These are phyloP conservation scores for Penicillium malachiteum DNA, from an alignment of 495 filamentous ascomycete species.

Conservation along the genomic window DNA sequence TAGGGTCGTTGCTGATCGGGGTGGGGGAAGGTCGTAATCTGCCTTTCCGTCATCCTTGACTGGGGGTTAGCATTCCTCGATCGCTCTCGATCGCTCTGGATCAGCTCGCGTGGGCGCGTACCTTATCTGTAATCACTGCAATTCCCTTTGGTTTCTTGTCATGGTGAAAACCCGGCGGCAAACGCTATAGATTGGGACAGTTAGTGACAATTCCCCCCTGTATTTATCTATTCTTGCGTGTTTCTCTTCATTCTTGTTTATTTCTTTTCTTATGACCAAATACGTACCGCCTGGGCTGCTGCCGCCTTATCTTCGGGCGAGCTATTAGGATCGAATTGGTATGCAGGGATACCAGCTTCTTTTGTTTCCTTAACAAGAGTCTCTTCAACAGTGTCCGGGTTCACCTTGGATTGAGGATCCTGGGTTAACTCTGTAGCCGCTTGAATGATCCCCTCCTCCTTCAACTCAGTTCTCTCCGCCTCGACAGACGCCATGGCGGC, in stretches of 20 bases:
- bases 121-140: slow-evolving; percentile 71
- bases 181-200: slow-evolving; percentile 36
- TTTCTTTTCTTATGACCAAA: not conserved
- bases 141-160: slow-evolving; percentile 64
- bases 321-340: slow-evolving; percentile 85
- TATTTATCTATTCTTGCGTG: not conserved
- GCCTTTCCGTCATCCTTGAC: slow-evolving; percentile 63
- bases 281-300: slow-evolving; percentile 72
- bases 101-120: slow-evolving; percentile 25
- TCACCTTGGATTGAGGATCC: slow-evolving; percentile 66
- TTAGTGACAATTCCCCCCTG: slow-evolving; percentile 9
- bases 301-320: slow-evolving; percentile 79
- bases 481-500: slow-evolving; percentile 41
- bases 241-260: not conserved
- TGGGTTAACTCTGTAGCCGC: slow-evolving; percentile 51
- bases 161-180: slow-evolving; percentile 65
- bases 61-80: slow-evolving; percentile 9
- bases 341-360: slow-evolving; percentile 73
- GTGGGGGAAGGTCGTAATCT: slow-evolving; percentile 75
- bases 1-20: slow-evolving; percentile 66
- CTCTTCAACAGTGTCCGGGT: slow-evolving; percentile 67
- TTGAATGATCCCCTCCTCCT: slow-evolving; percentile 74
- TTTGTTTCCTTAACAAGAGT: slow-evolving; percentile 71
- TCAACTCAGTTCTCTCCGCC: slow-evolving; percentile 59
- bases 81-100: not conserved